Evolutionary conservation across 2,329 filamentous ascomycete species (phyloP).

Genomic region (Phaeosphaeriaceae sp.): DNA sequence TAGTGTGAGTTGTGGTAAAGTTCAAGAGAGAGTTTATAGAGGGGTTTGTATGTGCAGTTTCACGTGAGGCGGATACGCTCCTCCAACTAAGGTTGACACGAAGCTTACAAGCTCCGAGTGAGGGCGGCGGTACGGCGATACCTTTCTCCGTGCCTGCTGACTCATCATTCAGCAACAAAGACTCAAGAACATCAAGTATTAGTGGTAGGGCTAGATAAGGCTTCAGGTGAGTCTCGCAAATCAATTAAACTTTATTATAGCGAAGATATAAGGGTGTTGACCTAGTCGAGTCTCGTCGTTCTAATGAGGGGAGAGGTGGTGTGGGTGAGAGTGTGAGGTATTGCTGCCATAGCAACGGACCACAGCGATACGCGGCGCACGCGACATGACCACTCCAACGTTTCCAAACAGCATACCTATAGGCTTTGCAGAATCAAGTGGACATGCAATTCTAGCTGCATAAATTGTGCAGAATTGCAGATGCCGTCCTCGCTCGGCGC

Average conservation of each 20-base stretch:
- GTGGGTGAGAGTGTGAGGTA: not conserved
- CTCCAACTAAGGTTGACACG: conserved; percentile 15
- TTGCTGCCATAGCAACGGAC: conserved; percentile 14
- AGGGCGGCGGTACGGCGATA: conserved; percentile 16
- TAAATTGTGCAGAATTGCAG: conserved; percentile 4
- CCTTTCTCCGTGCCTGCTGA: conserved; percentile 5
- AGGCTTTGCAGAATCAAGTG: not conserved
- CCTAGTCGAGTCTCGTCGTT: no score
- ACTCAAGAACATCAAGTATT: not conserved
- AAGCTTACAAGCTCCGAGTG: conserved; percentile 20
- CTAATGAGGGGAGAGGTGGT: no score
- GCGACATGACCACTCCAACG: not conserved
- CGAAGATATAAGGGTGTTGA: no score
- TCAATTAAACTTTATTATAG: no score
- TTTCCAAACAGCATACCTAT: not conserved
- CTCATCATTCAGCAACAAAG: not conserved
- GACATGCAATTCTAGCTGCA: not conserved
- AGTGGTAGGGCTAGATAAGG: no score
- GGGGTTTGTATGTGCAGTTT: conserved; percentile 1
- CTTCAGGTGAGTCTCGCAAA: no score
- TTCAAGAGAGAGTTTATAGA: not conserved
- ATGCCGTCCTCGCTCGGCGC: conserved; percentile 7
- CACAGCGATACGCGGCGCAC: conserved; percentile 5
- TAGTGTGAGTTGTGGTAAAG: no score
- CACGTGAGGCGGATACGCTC: conserved; percentile 6